A percentile compares a stretch with the other conserved stretches of the same genome.
These are phyloP conservation scores for Fusarium camptoceras DNA, from an alignment of 2,329 filamentous ascomycete species.

Conservation along the genomic window DNA sequence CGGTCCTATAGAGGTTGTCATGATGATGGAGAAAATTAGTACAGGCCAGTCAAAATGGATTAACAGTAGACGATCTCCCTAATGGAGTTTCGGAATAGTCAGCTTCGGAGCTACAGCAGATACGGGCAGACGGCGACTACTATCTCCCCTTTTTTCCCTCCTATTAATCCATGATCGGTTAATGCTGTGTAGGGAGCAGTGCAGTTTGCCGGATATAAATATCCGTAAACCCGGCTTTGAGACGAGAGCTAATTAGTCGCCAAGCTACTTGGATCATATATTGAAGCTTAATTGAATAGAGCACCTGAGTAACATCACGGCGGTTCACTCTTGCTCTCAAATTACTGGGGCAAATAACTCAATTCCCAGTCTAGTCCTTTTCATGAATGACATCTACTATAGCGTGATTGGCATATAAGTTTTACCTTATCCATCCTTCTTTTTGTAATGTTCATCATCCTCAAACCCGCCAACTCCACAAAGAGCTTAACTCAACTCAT, in stretches of 20 bases:
- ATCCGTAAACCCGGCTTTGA: constrained; percentile 7
- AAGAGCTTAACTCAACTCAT: not conserved
- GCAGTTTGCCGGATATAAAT: constrained; percentile 28
- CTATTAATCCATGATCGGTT: constrained; percentile 13
- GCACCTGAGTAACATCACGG: not conserved
- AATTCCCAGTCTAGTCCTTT: constrained; percentile 13
- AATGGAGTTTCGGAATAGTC: constrained; percentile 24
- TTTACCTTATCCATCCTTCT: constrained; percentile 2
- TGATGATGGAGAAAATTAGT: constrained; percentile 2
- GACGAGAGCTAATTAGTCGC: not conserved
- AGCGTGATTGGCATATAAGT: constrained; percentile 10
- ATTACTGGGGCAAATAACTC: not conserved
- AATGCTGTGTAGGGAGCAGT: constrained; percentile 8
- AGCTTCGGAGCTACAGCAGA: not conserved
- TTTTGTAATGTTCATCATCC: constrained; percentile 14
- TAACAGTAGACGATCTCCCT: constrained; percentile 9
- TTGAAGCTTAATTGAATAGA: not conserved
- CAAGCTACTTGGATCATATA: not conserved
- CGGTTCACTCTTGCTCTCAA: not conserved
- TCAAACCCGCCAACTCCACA: constrained; percentile 14
- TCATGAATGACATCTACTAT: constrained; percentile 24
- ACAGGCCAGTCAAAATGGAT: constrained; percentile 16
- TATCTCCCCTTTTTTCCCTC: constrained; percentile 1
- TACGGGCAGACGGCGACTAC: not conserved
- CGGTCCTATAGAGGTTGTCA: not conserved